Evolutionary conservation across 768 basidiomycete species (phyloP), one percentile per base, ranked within the genome.

Genomic region (Daedalea quercina): DNA sequence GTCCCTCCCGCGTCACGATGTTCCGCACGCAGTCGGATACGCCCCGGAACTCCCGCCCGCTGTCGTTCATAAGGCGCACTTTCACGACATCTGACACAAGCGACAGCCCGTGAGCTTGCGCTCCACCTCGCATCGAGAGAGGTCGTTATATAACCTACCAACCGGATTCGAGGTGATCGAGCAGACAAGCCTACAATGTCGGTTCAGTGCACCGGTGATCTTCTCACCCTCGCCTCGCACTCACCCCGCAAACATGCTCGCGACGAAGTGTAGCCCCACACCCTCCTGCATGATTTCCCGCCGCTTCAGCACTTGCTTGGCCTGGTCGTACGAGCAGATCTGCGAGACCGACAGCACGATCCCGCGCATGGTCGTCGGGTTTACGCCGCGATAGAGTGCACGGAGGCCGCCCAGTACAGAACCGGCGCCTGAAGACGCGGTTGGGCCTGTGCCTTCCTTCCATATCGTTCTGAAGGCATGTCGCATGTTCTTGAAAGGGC

Each of bases 31-130:
- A 70, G 56, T 69, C 65, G 31, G 62, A 22, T 12, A 65, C 64
- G 34, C 67, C 65, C 17, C 57, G 57, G 50, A 57, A 60, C 55
- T 63, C 53, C 35, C 66, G 59, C 40, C 59, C 60, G 54, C 68
- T 69, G 53, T 71, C 70, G 48, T 69, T 70, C 70, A 71, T 71
- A 11, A 71, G 57, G 3, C 70, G 65, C 44, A 71, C 70, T 46
- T 71, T 71, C 24, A 71, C 64, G 9, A 71, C 69, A 44, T 71
- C 70, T 68, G 28, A 11, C 4, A 11, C 11, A 4, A 31, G 28
- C 11, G 11, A 31, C 11, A 31, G 6, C 4, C 11, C 28, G 11
- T 31, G 4, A 31, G 28, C 11, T 11, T 11, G 4, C 28, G 11
- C 11, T 11, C 4, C 11, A 31, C 11, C 28, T 4, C 28, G 6